Base-by-base conservation (phyloP, 192 early-diverging fungal genomes). In the Chytriomyces confervae region DNA sequence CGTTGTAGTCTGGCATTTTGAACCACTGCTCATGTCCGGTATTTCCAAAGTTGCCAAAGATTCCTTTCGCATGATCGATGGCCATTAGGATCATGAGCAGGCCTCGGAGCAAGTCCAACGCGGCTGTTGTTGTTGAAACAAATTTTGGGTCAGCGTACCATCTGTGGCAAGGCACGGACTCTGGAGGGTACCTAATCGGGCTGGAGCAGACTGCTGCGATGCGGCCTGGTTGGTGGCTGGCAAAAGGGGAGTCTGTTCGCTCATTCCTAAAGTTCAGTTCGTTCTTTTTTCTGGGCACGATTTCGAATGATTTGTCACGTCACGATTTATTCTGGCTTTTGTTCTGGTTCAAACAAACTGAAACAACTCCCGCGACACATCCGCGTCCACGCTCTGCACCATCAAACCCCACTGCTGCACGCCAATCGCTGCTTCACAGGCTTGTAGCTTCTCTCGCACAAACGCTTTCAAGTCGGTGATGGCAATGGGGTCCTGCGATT, bases 401-500 rank as follows among this genome's bases (percentile, higher is more conserved):
- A 77, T 46, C 65, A 72, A 46, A 51, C 48, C 70, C 76, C 66
- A 60, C 57, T 62, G 53, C 57, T 65, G 61, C 13, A 83, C 84
- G 6, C 91, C 91, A 60, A 87, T 84, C 49, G 84, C 61, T 4
- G 73, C 62, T 79, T 92, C 86, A 66, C 83, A 85, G 60, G 84
- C 86, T 16, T 36, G 64, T 9, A 93, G 65, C 11, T 86, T 85
- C 20, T 83, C 77, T 50, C 86, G 87, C 16, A 93, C 84, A 27
- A 81, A 89, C 5, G 77, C 76, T 27, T 84, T 77, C 29, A 92
- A 49, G 10, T 50, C 49, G 49, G 90, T 86, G 7, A 82, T 85
- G 8, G 85, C 89, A 60, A 93, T 84, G 1, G 88, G 89, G 66
- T 93, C 92, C 11, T 80, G 75, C 27, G 85, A 82, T 50, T 86